A percentile compares a stretch with the other conserved stretches of the same genome.
phyloP scores from a whole-genome alignment of 352 stramenopile species.

The Chrysophaeum taylorii region DNA sequence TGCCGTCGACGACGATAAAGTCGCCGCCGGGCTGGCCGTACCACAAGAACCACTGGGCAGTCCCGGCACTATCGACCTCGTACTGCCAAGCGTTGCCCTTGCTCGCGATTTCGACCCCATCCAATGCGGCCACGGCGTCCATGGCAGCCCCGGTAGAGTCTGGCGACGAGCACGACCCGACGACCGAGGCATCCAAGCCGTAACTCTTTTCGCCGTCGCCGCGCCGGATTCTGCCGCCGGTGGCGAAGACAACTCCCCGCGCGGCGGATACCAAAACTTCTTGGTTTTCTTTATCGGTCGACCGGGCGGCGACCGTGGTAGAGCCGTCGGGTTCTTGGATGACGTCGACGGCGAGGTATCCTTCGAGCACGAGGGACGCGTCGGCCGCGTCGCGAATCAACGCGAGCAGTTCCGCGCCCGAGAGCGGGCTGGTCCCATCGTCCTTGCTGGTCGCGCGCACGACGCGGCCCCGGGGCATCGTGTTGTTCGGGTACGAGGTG shows the following conservation, averaged over 20 bases:
- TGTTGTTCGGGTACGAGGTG: neutral
- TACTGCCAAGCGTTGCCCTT: neutral
- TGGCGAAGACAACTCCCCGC: no score
- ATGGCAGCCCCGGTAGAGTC: neutral
- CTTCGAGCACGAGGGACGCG: neutral
- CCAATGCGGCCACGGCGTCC: neutral
- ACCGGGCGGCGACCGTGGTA: no score
- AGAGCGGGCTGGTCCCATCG: neutral
- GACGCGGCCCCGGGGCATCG: neutral
- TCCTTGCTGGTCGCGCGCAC: neutral
- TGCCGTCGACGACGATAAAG: neutral
- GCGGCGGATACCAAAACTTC: no score
- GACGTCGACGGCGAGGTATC: neutral
- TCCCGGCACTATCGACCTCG: neutral
- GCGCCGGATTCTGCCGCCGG: no score
- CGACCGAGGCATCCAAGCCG: neutral
- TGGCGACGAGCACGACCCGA: neutral
- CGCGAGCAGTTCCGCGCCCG: neutral
- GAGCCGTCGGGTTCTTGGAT: no score
- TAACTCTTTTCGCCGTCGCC: neutral
- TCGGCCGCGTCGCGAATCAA: neutral
- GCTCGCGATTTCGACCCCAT: neutral
- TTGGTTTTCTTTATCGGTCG: no score
- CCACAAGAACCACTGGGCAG: neutral
- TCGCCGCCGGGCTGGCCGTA: neutral